These are phyloP conservation scores for Flaveria bidentis DNA, from an alignment of 129 eudicot genomes.

Conservation along the genomic window DNA sequence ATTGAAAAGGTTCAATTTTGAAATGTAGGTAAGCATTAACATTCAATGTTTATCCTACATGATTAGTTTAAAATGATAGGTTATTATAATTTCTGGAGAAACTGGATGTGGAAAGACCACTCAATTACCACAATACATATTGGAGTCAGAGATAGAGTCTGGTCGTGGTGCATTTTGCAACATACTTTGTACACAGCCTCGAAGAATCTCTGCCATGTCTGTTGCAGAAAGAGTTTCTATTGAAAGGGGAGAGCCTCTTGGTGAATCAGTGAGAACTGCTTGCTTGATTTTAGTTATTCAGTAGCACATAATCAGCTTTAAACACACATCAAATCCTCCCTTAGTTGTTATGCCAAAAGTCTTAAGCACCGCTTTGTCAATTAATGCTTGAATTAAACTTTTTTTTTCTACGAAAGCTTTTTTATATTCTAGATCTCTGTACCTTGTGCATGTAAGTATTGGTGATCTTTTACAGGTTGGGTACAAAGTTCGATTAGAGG, in stretches of 20 bases:
- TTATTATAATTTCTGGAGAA: conserved; percentile 92
- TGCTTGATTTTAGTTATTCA: neutral
- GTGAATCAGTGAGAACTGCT: conserved; percentile 67
- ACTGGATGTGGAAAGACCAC: conserved; percentile 99
- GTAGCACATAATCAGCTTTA: neutral
- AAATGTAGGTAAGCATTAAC: conserved; percentile 7
- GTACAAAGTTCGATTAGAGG: conserved; percentile 96
- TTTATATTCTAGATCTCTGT: neutral
- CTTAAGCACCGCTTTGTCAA: neutral
- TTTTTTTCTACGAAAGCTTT: neutral
- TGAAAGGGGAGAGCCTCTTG: conserved; percentile 99
- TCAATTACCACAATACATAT: conserved; percentile 94
- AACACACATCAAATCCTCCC: neutral
- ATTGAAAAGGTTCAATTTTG: neutral
- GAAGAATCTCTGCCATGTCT: conserved; percentile 97
- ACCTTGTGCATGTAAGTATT: conserved; percentile 30
- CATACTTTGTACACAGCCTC: conserved; percentile 97
- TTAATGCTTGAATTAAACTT: neutral
- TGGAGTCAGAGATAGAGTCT: conserved; percentile 97
- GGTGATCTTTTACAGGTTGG: conserved; percentile 68
- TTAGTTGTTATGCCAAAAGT: neutral
- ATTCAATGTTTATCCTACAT: conserved; percentile 12
- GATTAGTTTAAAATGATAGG: conserved; percentile 44
- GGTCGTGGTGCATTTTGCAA: conserved; percentile 98
- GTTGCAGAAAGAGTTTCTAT: conserved; percentile 96